A percentile compares a stretch with the other conserved stretches of the same genome.
These are phyloP conservation scores for Dalbergia oliveri DNA, from an alignment of 306 rosid genomes.

Conservation along the genomic window DNA sequence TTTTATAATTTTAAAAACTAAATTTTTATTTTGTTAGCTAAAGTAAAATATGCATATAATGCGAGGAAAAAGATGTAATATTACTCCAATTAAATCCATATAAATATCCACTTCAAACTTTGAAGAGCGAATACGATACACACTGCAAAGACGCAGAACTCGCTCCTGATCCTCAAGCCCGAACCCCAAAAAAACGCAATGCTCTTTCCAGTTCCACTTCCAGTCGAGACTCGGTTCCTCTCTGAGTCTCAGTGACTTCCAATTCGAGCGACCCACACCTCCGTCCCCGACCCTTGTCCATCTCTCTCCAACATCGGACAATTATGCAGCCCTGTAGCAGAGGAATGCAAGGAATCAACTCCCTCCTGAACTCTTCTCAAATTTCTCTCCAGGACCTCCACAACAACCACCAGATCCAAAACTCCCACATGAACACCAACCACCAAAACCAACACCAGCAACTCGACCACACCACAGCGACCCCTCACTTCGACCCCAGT, in stretches of 20 bases:
- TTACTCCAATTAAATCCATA: too few relatives aligned
- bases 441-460: conserved; percentile 24
- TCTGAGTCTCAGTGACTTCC: neutral
- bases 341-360: conserved; percentile 75
- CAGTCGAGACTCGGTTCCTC: neutral
- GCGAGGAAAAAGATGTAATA: too few relatives aligned
- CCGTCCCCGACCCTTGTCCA: too few relatives aligned
- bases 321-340: conserved; percentile 71
- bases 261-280: neutral
- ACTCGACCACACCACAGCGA: conserved; percentile 44
- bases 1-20: too few relatives aligned
- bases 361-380: conserved; percentile 25
- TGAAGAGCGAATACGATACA: neutral
- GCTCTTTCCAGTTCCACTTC: conserved; percentile 8
- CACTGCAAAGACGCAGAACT: neutral
- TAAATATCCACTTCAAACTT: neutral
- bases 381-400: conserved; percentile 59
- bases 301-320: too few relatives aligned
- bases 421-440: conserved; percentile 50
- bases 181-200: conserved; percentile 2
- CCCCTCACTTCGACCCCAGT: conserved; percentile 58
- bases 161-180: neutral
- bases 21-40: too few relatives aligned
- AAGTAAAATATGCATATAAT: too few relatives aligned
- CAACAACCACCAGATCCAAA: neutral